phyloP scores from a whole-genome alignment of 2,329 filamentous ascomycete species.

The Davidsoniella neocaledoniae region DNA sequence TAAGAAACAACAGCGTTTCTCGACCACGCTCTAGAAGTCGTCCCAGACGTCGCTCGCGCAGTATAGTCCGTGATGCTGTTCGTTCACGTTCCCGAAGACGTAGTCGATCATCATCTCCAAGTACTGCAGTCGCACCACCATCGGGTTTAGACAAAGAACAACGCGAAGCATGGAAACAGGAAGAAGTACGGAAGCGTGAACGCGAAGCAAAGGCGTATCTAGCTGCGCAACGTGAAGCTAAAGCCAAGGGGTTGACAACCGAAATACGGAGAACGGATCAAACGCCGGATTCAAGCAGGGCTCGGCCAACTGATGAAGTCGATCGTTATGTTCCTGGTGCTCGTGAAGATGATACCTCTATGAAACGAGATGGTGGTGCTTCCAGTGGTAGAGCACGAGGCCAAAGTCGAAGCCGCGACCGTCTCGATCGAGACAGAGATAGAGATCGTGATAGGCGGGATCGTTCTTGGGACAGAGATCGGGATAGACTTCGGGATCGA shows the following conservation, averaged over 20 bases:
- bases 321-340: slow-evolving; percentile 32
- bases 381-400: slow-evolving; percentile 13
- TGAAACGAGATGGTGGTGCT: slow-evolving; percentile 1
- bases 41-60: slow-evolving; percentile 1
- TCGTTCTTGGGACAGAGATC: slow-evolving; percentile 18
- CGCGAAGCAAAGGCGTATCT: slow-evolving; percentile 48
- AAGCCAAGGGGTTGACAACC: slow-evolving; percentile 37
- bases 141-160: slow-evolving; percentile 29
- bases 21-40: slow-evolving; percentile 9
- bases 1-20: neutral
- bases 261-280: slow-evolving; percentile 21
- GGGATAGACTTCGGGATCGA: slow-evolving; percentile 18
- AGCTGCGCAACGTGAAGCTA: slow-evolving; percentile 43
- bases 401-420: slow-evolving; percentile 20
- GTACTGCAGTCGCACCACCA: slow-evolving; percentile 21
- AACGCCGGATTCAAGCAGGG: slow-evolving; percentile 24
- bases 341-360: slow-evolving; percentile 19
- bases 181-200: slow-evolving; percentile 44
- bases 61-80: slow-evolving; percentile 14
- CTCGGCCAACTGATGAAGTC: slow-evolving; percentile 18
- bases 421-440: slow-evolving; percentile 21
- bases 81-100: slow-evolving; percentile 25
- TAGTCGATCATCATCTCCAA: slow-evolving; percentile 27
- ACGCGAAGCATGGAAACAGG: slow-evolving; percentile 40
- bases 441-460: slow-evolving; percentile 19